Base-by-base conservation (phyloP, 2,329 filamentous ascomycete species). In the Phoma sp. region DNA sequence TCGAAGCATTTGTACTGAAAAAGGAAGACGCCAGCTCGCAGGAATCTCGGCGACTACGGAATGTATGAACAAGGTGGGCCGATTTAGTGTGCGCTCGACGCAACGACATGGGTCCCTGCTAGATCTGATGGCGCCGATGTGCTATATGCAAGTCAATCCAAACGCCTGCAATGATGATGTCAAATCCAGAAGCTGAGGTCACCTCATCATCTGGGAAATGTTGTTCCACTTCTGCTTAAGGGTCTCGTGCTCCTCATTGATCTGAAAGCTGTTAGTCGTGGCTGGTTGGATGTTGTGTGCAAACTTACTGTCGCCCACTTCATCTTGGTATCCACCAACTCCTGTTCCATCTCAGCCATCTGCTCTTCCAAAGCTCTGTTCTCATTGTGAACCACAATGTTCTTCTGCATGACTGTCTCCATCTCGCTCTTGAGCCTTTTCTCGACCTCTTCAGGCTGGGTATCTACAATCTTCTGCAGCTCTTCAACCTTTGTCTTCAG, bases 281-380 rank as follows among this genome's bases (percentile, higher is more conserved):
- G 50, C 80, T 43, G 75, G 69, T 60, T 79, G 76, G 48, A 76
- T 72, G 77, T 80, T 57, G 31, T 29, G 19, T 2, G 27, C 33
- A 36, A 32, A 81, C 88, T 81, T 83, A 96, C 94, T 88, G 97
- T 92, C 50, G 95, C 95, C 80, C 93, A 92, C 70, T 87, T 86
- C 90, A 99, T 90, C 84, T 99, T 99, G 1, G 92, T 95, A 72
- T 89, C 86, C 60, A 99, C 94, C 63, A 99, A 80, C 74, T 92
- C 88, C 76, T 93, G 90, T 80, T 98, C 95, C 81, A 98, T 90
- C 65, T 97, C 92, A 5, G 86, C 84, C 84, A 96, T 85, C 69
- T 95, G 91, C 72, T 96, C 94, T 76, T 97, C 93, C 64, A 99
- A 79, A 54, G 83, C 85, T 57, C 90, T 84, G 70, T 98, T 99